These are phyloP conservation scores for Puccinia brachypodii DNA, from an alignment of 1,284 basidiomycete genomes.

Conservation along the genomic window DNA sequence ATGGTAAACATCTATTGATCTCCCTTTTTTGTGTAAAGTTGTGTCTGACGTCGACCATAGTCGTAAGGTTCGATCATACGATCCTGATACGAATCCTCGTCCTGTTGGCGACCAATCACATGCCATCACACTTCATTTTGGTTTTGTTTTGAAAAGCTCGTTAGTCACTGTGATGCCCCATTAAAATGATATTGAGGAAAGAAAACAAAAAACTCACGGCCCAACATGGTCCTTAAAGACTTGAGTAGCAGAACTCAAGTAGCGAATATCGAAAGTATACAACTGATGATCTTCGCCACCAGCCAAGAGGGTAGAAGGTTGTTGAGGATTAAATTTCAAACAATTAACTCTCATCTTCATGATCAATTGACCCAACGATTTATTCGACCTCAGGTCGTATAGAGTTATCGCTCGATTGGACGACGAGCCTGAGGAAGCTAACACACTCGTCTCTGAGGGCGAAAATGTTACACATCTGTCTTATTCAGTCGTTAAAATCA, in stretches of 20 bases:
- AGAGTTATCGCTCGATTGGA: constrained; percentile 86
- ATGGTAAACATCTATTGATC: constrained; percentile 87
- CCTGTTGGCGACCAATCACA: constrained; percentile 72
- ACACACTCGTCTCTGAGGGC: constrained; percentile 84
- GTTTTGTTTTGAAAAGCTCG: too few species aligned
- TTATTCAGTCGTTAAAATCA: constrained; percentile 54
- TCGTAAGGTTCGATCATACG: constrained; percentile 91
- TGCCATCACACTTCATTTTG: constrained; percentile 49
- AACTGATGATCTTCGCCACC: constrained; percentile 98
- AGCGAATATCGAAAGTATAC: constrained; percentile 95
- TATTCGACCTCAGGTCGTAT: constrained; percentile 93
- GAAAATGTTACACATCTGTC: constrained; percentile 88
- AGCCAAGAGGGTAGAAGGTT: constrained; percentile 84
- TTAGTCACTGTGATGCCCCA: neutral
- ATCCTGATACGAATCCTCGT: constrained; percentile 90
- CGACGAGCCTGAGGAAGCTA: constrained; percentile 81
- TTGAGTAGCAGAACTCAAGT: constrained; percentile 77
- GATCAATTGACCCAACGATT: constrained; percentile 83
- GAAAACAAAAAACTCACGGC: constrained; percentile 59
- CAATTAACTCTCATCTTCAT: constrained; percentile 83
- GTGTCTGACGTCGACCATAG: constrained; percentile 82
- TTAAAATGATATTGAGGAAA: too few species aligned
- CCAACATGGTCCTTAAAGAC: constrained; percentile 98
- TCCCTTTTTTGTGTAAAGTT: constrained; percentile 60
- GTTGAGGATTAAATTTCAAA: constrained; percentile 90